Base-by-base conservation (phyloP, 2,329 filamentous ascomycete species). In the Aureobasidium sp. region DNA sequence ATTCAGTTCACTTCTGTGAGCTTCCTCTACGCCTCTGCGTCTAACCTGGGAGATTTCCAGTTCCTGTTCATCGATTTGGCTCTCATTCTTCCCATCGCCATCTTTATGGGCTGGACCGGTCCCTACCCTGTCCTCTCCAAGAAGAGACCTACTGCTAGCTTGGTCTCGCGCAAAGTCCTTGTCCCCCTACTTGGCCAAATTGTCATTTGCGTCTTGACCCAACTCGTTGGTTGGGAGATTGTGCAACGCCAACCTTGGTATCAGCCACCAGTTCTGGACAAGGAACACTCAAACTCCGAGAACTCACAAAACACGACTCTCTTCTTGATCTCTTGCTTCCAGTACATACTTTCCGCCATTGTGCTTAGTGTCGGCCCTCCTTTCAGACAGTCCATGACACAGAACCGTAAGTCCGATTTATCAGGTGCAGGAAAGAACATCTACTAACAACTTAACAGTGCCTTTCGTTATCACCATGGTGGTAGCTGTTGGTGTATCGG, bases 61-160 rank as follows among this genome's bases (percentile, higher is more conserved):
- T 99, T 97, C 73, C 81, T 99, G 4, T 97, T 93, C 75, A 97
- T 99, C 70, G 94, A 99, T 69, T 81, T 99, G 15, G 80, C 88
- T 3, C 84, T 99, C 62, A 99, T 99, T 70, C 79, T 99, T 3
- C 94, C 94, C 5, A 96, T 99, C 69, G 94, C 94, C 27, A 90
- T 99, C 63, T 97, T 97, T 74, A 99, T 99, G 94, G 92, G 94
- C 67, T 97, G 95, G 94, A 91, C 90, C 27, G 91, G 89, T 6
- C 89, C 95, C 1, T 91, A 88, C 70, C 86, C 86, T 2, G 79
- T 82, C 41, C 83, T 99, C 15, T 89, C 86, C 68, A 85, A 83
- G 63, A 99, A 97, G 75, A 83, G 91, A 39, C 94, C 94, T 3
- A 97, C 91, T 0, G 92, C 94, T 17, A 89, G 93, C 69, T 83